Evolutionary conservation across 1,284 basidiomycete species (phyloP).

Genomic region (Trichosporon sp.): DNA sequence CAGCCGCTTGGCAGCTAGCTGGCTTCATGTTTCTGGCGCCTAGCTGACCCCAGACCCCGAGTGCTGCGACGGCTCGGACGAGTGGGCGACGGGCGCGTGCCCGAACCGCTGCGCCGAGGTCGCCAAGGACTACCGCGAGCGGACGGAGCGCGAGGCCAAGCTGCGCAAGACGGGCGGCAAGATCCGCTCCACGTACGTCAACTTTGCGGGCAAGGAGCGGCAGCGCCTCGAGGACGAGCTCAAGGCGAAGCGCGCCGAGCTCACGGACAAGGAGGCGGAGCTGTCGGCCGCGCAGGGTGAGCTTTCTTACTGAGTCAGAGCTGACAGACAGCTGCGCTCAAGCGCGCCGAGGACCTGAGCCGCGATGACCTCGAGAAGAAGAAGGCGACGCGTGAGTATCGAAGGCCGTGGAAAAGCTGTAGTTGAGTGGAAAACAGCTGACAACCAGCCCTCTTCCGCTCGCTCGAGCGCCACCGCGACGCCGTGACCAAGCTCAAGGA

Average conservation of each 20-base stretch:
- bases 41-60: slow-evolving; percentile 62
- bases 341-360: slow-evolving; percentile 33
- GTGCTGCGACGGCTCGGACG: slow-evolving; percentile 98
- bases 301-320: not conserved
- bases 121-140: slow-evolving; percentile 65
- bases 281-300: slow-evolving; percentile 44
- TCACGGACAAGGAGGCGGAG: slow-evolving; percentile 60
- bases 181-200: slow-evolving; percentile 81
- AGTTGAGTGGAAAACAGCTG: not conserved
- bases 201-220: slow-evolving; percentile 81
- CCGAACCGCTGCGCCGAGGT: slow-evolving; percentile 71
- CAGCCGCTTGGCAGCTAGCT: too few species aligned
- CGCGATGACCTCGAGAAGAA: slow-evolving; percentile 62
- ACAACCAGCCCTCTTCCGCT: slow-evolving; percentile 68
- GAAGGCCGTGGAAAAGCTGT: too few species aligned
- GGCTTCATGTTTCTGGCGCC: too few species aligned
- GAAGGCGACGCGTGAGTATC: slow-evolving; percentile 71
- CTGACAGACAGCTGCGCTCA: slow-evolving; percentile 27
- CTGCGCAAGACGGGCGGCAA: slow-evolving; percentile 80
- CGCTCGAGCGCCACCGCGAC: slow-evolving; percentile 66
- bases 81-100: slow-evolving; percentile 66
- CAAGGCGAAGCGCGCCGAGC: slow-evolving; percentile 57
- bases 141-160: slow-evolving; percentile 67
- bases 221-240: slow-evolving; percentile 64
- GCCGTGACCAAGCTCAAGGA: slow-evolving; percentile 71